These are phyloP conservation scores for Candida ponderosae DNA, from an alignment of 805 yeast species.

Conservation along the genomic window DNA sequence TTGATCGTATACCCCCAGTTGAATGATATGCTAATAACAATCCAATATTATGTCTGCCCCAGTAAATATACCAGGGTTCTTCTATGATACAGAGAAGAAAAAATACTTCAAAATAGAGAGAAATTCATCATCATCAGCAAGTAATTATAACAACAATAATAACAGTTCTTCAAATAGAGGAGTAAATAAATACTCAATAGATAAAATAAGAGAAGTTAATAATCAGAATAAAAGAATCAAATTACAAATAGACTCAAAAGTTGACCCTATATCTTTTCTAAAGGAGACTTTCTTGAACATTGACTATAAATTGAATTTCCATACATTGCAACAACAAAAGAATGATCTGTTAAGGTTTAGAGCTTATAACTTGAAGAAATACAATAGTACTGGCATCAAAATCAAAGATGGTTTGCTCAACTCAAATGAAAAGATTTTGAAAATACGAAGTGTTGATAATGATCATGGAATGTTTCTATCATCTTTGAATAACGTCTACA, in stretches of 20 bases:
- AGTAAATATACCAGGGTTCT: constrained; percentile 18
- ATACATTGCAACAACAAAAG: not conserved
- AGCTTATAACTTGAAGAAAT: not conserved
- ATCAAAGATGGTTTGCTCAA: too few species aligned
- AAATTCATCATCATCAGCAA: too few species aligned
- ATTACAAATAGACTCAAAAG: not conserved
- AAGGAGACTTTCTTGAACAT: not conserved
- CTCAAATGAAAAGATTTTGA: not conserved
- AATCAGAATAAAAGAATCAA: not conserved
- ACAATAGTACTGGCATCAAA: not conserved
- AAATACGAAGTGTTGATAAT: not conserved
- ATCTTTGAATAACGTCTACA: not conserved
- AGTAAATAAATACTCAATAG: constrained; percentile 3
- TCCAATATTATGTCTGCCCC: not conserved
- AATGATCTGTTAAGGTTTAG: not conserved
- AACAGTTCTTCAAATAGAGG: too few species aligned
- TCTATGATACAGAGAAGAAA: constrained; percentile 15
- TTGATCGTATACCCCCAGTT: not conserved
- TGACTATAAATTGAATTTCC: not conserved
- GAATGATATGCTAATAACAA: not conserved
- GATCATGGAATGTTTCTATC: not conserved
- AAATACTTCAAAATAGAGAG: constrained; percentile 19
- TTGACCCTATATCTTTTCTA: not conserved
- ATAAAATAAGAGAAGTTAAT: constrained; percentile 6
- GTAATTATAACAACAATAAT: too few species aligned